Conservation (phyloP, 176 grass and related monocot genomes). For the Carex parvula region DNA sequence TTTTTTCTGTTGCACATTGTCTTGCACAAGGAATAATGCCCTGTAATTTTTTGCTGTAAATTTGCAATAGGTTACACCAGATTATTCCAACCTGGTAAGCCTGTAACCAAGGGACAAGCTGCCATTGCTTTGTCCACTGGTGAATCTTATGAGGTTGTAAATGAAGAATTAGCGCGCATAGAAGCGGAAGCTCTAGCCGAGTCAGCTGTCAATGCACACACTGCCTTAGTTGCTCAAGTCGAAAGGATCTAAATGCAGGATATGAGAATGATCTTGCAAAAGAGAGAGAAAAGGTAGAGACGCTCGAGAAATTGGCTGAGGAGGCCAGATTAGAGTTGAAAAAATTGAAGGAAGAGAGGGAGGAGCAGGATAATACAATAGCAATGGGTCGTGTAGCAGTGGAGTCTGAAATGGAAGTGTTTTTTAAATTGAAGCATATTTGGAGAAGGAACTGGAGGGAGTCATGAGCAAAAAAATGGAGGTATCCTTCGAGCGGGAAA, state of each 20-base stretch:
- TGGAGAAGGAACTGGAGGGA: slow-evolving; percentile 78
- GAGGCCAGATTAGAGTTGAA: slow-evolving; percentile 67
- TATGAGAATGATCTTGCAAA: slow-evolving; percentile 69
- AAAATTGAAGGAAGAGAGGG: slow-evolving; percentile 62
- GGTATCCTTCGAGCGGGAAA: slow-evolving; percentile 78
- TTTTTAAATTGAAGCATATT: slow-evolving; percentile 65
- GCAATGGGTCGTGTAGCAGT: slow-evolving; percentile 58
- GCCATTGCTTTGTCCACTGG: slow-evolving; percentile 76
- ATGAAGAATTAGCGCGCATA: slow-evolving; percentile 80
- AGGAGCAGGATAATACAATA: slow-evolving; percentile 70
- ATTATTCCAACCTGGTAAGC: slow-evolving; percentile 88
- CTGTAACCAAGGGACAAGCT: slow-evolving; percentile 93
- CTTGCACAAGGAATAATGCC: slow-evolving; percentile 12
- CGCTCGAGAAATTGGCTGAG: slow-evolving; percentile 65
- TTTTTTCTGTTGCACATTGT: not conserved
- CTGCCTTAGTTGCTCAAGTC: slow-evolving; percentile 69
- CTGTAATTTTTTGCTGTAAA: not conserved
- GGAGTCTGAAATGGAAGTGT: slow-evolving; percentile 90
- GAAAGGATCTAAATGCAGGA: slow-evolving; percentile 74
- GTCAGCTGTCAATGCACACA: slow-evolving; percentile 86
- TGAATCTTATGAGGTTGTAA: slow-evolving; percentile 69
- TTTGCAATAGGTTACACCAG: slow-evolving; percentile 71
- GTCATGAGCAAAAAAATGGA: slow-evolving; percentile 82
- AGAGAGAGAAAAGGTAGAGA: slow-evolving; percentile 73
- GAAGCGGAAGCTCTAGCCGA: slow-evolving; percentile 92